Evolutionary conservation across 306 rosid genomes (phyloP), one percentile per base, ranked within the genome.

Genomic region (Quercus wislizeni): DNA sequence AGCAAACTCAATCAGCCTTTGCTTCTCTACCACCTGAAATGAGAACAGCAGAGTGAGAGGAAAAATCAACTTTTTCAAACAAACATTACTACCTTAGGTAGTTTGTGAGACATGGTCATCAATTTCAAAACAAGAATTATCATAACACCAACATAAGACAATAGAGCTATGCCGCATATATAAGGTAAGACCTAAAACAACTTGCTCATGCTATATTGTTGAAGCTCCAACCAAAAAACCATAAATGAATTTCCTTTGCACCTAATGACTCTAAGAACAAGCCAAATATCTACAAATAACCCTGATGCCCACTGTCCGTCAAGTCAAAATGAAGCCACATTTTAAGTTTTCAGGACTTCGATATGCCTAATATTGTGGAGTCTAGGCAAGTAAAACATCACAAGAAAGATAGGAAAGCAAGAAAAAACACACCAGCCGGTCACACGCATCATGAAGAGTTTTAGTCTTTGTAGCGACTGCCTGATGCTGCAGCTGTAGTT

Each of bases 401-500:
- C 52, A 59, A 57, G 35, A 43, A 28, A 17, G 73, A 19, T 28
- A 23, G 27, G 35, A 80, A 56, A 75, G 21, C 51, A 75, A 73
- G 79, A 72, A 78, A 84, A 83, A 79, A 25, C 89, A 61, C 67
- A 93, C 99, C 94, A 96, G 71, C 76, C 96, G 83, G 51, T 96
- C 99, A 69, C 98, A 96, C 10, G 99, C 99, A 85, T 93, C 99
- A 76, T 96, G 99, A 72, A 96, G 98, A 2, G 99, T 96, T 88
- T 91, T 93, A 55, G 99, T 96, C 93, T 21, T 96, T 23, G 94
- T 93, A 75, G 98, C 97, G 35, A 96, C 98, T 41, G 98, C 98
- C 77, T 91, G 94, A 87, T 96, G 99, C 86, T 96, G 97, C 88
- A 89, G 77, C 69, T 96, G 98, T 55, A 96, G 83, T 35, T 91